These are phyloP conservation scores for Coccomyxa sp. DNA, from an alignment of 139 green algal genomes.

Conservation along the genomic window DNA sequence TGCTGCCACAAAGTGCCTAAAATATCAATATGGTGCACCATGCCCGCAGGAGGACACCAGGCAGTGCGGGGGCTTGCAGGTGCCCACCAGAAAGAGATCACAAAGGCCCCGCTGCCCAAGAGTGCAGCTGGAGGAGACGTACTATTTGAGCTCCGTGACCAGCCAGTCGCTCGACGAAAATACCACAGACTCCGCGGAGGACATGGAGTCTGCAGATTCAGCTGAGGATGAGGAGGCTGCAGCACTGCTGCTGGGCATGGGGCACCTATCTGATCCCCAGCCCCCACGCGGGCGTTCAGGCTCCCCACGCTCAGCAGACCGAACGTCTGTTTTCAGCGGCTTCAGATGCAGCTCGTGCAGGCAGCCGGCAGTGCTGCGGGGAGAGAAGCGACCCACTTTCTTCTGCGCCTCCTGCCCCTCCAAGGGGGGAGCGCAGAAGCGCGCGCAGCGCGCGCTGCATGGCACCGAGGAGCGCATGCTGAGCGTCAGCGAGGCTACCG, in stretches of 20 bases:
- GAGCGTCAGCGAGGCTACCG: background rate
- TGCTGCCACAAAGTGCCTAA: background rate
- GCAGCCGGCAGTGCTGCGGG: background rate
- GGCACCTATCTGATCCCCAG: background rate
- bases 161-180: background rate
- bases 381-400: constrained; percentile 4
- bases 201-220: background rate
- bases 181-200: background rate
- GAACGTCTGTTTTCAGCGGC: background rate
- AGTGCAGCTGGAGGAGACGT: background rate
- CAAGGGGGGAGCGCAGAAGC: background rate
- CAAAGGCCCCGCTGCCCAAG: background rate
- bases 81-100: background rate
- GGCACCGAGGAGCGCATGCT: background rate
- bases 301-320: background rate
- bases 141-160: background rate
- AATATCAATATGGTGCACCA: too few relatives aligned
- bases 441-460: constrained; percentile 2
- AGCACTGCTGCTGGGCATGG: constrained; percentile 30
- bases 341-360: background rate
- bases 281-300: background rate
- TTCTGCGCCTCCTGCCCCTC: constrained; percentile 2
- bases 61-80: background rate
- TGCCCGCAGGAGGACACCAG: background rate
- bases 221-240: constrained; percentile 21